Conservation (phyloP, 2,329 filamentous ascomycete species). For the Botrytis cinerea region DNA sequence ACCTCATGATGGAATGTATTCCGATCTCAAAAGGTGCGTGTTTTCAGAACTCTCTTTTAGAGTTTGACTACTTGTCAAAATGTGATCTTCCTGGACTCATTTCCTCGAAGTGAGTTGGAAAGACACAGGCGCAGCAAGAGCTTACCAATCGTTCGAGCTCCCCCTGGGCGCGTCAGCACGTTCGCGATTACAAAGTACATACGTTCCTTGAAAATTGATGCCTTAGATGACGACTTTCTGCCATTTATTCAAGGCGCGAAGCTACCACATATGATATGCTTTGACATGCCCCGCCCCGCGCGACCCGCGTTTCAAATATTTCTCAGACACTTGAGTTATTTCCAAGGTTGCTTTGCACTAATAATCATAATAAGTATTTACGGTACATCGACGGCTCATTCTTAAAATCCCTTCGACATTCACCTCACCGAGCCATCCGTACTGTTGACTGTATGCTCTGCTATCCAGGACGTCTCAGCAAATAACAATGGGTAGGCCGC, state of each 20-base stretch:
- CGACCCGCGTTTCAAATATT: conserved; percentile 10
- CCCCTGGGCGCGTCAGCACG: neutral
- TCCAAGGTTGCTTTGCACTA: neutral
- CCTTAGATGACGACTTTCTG: neutral
- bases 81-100: neutral
- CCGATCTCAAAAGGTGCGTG: too few species aligned
- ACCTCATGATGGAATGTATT: conserved; percentile 49
- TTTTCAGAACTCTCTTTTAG: neutral
- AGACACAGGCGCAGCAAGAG: neutral
- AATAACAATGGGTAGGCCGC: conserved; percentile 48
- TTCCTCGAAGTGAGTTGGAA: too few species aligned
- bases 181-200: neutral
- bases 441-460: conserved; percentile 1
- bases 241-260: neutral
- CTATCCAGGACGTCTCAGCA: neutral
- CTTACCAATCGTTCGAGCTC: conserved; percentile 6
- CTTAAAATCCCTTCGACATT: neutral
- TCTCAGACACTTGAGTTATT: neutral
- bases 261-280: neutral
- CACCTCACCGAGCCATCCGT: conserved; percentile 2
- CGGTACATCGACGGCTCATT: neutral
- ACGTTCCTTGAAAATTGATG: neutral
- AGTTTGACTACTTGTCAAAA: neutral
- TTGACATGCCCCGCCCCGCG: neutral
- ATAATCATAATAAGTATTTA: neutral